phyloP scores from a whole-genome alignment of 2,329 filamentous ascomycete genomes.

The Aspergillus brasiliensis region DNA sequence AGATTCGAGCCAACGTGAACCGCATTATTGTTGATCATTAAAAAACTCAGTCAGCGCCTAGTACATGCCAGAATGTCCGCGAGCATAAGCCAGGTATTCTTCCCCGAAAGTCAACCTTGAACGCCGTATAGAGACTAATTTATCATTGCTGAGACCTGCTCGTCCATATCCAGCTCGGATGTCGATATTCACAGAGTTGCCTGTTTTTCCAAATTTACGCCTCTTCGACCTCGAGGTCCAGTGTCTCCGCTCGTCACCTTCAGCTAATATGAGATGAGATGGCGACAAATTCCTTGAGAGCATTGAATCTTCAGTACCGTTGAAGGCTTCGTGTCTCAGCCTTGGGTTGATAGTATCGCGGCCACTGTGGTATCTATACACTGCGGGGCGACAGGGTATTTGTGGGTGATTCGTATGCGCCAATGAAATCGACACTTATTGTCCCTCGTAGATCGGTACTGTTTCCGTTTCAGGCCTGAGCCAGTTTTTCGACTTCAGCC shows the following conservation, averaged over 20 bases:
- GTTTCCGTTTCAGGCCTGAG: constrained; percentile 17
- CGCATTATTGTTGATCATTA: background rate
- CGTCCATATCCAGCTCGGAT: background rate
- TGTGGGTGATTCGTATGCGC: background rate
- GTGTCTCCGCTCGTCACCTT: too few species aligned
- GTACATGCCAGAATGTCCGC: background rate
- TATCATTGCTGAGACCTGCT: constrained; percentile 15
- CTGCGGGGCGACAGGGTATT: background rate
- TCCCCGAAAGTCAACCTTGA: background rate
- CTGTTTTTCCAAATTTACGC: background rate
- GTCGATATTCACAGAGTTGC: background rate
- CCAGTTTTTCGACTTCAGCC: constrained; percentile 42
- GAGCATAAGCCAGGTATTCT: constrained; percentile 11
- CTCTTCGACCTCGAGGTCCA: background rate
- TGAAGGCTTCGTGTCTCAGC: too few species aligned
- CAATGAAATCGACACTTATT: background rate
- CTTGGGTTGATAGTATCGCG: too few species aligned
- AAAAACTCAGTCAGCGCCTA: background rate
- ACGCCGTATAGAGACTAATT: background rate
- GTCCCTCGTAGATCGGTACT: background rate
- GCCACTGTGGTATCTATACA: background rate
- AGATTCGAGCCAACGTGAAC: too few species aligned
- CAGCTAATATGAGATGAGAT: too few species aligned
- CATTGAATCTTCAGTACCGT: too few species aligned
- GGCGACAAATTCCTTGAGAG: too few species aligned